Conservation (phyloP, 805 yeast genomes). For the Komagataella mondaviorum region DNA sequence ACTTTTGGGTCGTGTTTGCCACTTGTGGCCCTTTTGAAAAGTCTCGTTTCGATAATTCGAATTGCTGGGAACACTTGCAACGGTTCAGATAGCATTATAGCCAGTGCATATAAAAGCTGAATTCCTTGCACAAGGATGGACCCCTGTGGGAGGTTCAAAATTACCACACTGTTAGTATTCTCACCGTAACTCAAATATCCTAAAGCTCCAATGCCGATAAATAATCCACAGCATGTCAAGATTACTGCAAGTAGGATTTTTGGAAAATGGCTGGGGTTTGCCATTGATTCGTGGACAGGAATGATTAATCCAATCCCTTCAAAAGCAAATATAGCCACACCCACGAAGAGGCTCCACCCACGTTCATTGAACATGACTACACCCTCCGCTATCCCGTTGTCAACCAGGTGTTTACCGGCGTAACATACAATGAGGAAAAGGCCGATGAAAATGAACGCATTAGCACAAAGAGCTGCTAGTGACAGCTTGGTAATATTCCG, state of each 20-base stretch:
- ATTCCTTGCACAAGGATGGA: constrained; percentile 47
- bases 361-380: constrained; percentile 39
- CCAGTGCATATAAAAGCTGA: constrained; percentile 61
- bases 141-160: constrained; percentile 59
- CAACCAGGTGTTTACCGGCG: constrained; percentile 29
- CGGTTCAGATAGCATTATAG: constrained; percentile 71
- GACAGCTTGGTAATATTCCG: constrained; percentile 70
- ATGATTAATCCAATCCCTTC: constrained; percentile 77
- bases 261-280: constrained; percentile 61
- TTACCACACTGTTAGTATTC: constrained; percentile 49
- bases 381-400: constrained; percentile 33
- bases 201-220: constrained; percentile 49
- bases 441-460: constrained; percentile 54
- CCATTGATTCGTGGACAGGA: constrained; percentile 77
- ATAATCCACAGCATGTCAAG: constrained; percentile 44
- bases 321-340: constrained; percentile 80
- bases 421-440: constrained; percentile 49
- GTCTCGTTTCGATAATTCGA: constrained; percentile 50
- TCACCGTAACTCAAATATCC: constrained; percentile 65
- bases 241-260: constrained; percentile 49
- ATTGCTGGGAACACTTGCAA: constrained; percentile 71
- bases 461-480: constrained; percentile 58
- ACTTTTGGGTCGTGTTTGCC: constrained; percentile 41
- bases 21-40: constrained; percentile 34
- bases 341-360: constrained; percentile 61